Base-by-base conservation (phyloP, 257 asterid genomes). In the Mitragyna speciosa region DNA sequence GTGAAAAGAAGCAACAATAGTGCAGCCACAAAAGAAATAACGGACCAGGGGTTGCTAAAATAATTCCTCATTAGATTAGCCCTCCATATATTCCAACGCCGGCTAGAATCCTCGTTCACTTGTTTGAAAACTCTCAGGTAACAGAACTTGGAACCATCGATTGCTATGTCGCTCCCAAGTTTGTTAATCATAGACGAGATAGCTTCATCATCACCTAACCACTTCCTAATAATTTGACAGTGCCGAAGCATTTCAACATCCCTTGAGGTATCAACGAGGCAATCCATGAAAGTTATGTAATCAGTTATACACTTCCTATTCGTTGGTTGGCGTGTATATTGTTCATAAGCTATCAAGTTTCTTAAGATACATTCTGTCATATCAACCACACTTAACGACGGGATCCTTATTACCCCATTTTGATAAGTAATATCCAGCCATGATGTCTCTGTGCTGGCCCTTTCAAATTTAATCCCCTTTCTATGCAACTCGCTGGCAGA, bases 41-140 rank as follows among this genome's bases (percentile, higher is more conserved):
- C 1, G 2, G 80, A n/a, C n/a, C n/a, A n/a, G n/a, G n/a, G n/a
- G n/a, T n/a, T n/a, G n/a, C n/a, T n/a, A n/a, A n/a, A n/a, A n/a
- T n/a, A n/a, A n/a, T n/a, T n/a, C 84, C 77, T 39, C 79, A 36
- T 58, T 52, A 78, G n/a, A 12, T 24, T 70, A 10, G 82, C 82
- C 75, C 77, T 70, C 78, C 78, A 66, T 12, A 11, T 12, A 39
- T 45, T 47, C 36, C 78, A 1, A 31, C 26, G 48, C 47, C 1
- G 26, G 30, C 7, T 7, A 49, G 78, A 63, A 26, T 76, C 68
- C 6, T 1, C n/a, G n/a, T n/a, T n/a, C n/a, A n/a, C n/a, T n/a
- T n/a, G n/a, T n/a, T n/a, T n/a, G n/a, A n/a, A n/a, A n/a, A n/a
- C n/a, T n/a, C n/a, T n/a, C n/a, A n/a, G n/a, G n/a, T 36, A 36